Conservation (phyloP, 495 filamentous ascomycete species). For the Aspergillus diversus region DNA sequence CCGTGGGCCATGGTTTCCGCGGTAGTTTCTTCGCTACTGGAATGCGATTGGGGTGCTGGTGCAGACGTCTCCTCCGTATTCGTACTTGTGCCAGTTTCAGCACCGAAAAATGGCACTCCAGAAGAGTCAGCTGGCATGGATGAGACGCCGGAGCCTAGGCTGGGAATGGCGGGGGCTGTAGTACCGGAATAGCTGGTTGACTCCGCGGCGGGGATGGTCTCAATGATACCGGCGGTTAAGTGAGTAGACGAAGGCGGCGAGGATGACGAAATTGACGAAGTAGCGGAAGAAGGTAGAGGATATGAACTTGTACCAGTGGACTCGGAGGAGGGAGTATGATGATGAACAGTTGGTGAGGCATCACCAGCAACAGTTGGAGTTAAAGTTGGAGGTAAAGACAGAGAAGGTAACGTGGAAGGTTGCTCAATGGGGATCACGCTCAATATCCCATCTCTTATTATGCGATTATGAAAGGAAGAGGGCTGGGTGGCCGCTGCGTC, state of each 20-base stretch:
- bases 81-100: background rate
- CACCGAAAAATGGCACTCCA: background rate
- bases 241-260: background rate
- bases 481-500: background rate
- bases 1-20: background rate
- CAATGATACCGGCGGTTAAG: background rate
- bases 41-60: background rate
- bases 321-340: too few species aligned
- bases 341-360: too few species aligned
- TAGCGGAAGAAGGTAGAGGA: background rate
- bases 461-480: background rate
- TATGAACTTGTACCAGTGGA: too few species aligned
- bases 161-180: background rate
- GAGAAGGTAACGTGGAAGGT: background rate
- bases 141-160: background rate
- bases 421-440: conserved; percentile 26
- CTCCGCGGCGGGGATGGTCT: background rate
- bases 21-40: background rate
- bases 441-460: conserved; percentile 13
- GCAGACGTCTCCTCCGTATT: background rate
- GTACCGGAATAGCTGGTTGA: background rate
- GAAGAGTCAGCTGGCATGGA: background rate
- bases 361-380: too few species aligned
- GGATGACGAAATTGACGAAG: background rate
- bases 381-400: background rate